Evolutionary conservation across 148 eudicot genomes (phyloP), one percentile per base, ranked within the genome.

Genomic region (Chenopodium album): DNA sequence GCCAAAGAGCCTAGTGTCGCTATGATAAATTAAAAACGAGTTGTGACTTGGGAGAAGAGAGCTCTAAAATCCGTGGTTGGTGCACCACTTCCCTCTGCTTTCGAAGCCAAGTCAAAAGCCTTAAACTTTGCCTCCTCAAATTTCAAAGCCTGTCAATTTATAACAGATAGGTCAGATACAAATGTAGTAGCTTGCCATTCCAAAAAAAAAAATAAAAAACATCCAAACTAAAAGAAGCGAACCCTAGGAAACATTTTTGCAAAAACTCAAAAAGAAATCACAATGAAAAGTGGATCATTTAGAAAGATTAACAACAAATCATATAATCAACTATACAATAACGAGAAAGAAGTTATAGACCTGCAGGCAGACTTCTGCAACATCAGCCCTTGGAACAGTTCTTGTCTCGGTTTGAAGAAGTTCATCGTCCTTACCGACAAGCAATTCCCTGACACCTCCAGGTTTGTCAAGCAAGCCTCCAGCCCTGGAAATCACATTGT

Each of bases 351-450:
- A 83, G 63, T 41, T 44, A 34, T 59, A 50, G 73, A 94, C 99
- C 98, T 94, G 97, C 86, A 96, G 85, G 85, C 98, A 94, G 83
- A 92, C 98, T 89, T 96, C 99, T 26, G 99, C 99, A 80, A 96
- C 99, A 86, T 96, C 99, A 67, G 98, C 86, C 85, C 99, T 91
- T 0, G 98, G 81, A 75, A 96, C 76, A 37, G 94, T 84, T 81
- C 82, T 91, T 44, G 88, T 90, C n/a, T 92, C 99, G 66, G 93
- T 90, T 88, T 89, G 85, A 84, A 96, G 97, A 88, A 96, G 97
- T 86, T 94, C 99, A 62, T 96, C 99, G 52, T 96, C 98, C 82
- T 96, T 96, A 54, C 99, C 99, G 41, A 91, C 90, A 73, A 94
- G 83, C 85, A 96, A 82, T 84, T 96, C 97, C 69, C 99, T 80